Evolutionary conservation across 2,329 filamentous ascomycete genomes (phyloP).

Genomic region (Colletotrichum eleusines): DNA sequence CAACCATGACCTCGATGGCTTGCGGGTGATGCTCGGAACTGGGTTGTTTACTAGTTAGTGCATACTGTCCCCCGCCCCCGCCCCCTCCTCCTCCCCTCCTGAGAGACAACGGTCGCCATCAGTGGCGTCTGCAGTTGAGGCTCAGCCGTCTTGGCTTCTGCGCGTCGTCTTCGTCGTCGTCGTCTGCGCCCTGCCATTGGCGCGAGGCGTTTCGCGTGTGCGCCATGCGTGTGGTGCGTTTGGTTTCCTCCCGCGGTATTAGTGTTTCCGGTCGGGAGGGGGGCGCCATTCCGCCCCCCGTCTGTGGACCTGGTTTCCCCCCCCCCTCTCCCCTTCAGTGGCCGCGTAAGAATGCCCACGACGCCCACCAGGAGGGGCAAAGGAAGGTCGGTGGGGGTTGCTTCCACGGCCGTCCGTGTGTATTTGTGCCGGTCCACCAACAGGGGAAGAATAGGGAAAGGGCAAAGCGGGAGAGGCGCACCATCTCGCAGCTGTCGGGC

Average conservation of each 20-base stretch:
- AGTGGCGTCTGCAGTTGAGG: slow-evolving; percentile 27
- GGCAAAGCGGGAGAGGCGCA: slow-evolving; percentile 4
- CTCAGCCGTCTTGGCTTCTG: slow-evolving; percentile 37
- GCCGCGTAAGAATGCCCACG: slow-evolving; percentile 3
- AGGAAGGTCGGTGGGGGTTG: not conserved
- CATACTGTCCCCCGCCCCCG: no score
- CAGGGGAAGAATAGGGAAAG: not conserved
- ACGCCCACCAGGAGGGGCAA: not conserved
- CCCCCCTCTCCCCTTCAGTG: no score
- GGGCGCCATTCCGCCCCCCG: not conserved
- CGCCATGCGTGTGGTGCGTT: not conserved
- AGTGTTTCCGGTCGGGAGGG: slow-evolving; percentile 4
- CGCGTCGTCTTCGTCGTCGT: not conserved
- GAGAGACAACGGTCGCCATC: slow-evolving; percentile 17
- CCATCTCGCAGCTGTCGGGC: not conserved
- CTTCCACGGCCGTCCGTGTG: slow-evolving; percentile 1
- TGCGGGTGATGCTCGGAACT: not conserved
- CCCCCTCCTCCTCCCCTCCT: not conserved
- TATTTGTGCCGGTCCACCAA: not conserved
- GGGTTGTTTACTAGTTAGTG: no score
- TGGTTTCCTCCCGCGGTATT: not conserved
- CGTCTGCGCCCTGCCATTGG: not conserved
- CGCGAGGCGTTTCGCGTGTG: slow-evolving; percentile 4
- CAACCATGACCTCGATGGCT: not conserved
- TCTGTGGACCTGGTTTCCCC: not conserved